Evolutionary conservation across 345 rosid genomes (phyloP).

Genomic region (Sonneratia alba): DNA sequence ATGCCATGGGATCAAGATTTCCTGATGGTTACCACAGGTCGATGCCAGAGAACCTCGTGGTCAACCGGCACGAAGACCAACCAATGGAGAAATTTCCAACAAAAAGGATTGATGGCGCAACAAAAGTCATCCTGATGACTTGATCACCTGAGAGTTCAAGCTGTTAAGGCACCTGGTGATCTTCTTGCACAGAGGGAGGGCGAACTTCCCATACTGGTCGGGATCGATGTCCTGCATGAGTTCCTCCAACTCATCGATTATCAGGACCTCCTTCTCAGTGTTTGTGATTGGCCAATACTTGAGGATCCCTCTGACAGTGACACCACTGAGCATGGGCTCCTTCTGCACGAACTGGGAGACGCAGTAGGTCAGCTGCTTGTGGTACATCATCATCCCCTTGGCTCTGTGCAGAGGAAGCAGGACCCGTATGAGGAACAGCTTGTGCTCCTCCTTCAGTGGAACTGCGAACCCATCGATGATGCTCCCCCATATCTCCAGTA

Average conservation of each 20-base stretch:
- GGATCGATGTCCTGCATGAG: constrained; percentile 48
- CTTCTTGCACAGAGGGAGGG: constrained; percentile 36
- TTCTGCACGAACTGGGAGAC: constrained; percentile 55
- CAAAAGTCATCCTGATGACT: neutral
- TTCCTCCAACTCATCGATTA: constrained; percentile 51
- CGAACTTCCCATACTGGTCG: constrained; percentile 43
- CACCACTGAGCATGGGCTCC: constrained; percentile 46
- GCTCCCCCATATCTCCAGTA: constrained; percentile 61
- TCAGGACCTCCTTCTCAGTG: constrained; percentile 43
- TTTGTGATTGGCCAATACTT: constrained; percentile 59
- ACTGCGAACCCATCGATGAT: constrained; percentile 57
- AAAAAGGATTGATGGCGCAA: neutral
- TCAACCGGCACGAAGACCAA: no score
- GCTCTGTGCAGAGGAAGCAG: constrained; percentile 55
- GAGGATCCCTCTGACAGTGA: constrained; percentile 36
- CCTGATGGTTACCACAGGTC: no score
- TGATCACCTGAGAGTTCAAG: constrained; percentile 47
- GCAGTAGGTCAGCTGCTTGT: constrained; percentile 42
- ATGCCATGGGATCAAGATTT: neutral
- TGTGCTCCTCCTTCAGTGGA: constrained; percentile 58
- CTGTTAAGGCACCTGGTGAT: constrained; percentile 42
- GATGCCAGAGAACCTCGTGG: no score
- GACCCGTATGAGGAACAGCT: constrained; percentile 47
- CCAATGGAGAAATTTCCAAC: no score
- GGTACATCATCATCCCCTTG: constrained; percentile 34